Evolutionary conservation across 2,329 filamentous ascomycete genomes (phyloP).

Genomic region (Aphanocladium album): DNA sequence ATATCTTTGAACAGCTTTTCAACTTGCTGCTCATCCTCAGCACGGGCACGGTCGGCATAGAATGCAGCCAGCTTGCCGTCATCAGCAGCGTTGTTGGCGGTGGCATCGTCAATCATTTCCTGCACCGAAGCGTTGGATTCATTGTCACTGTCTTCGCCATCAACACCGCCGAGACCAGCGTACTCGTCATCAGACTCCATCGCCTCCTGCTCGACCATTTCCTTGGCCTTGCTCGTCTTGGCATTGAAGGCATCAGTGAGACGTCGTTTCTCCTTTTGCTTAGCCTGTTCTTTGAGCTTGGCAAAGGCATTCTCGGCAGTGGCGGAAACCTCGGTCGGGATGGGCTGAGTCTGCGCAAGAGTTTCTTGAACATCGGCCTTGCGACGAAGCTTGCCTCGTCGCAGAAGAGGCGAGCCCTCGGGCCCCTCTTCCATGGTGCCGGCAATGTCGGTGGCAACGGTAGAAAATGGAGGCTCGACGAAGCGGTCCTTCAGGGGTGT

Average conservation of each 20-base stretch:
- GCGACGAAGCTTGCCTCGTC: slow-evolving; percentile 51
- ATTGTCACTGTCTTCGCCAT: slow-evolving; percentile 80
- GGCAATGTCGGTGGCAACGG: slow-evolving; percentile 61
- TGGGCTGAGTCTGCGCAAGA: slow-evolving; percentile 11
- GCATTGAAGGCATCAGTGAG: slow-evolving; percentile 63
- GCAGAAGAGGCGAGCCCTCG: slow-evolving; percentile 61
- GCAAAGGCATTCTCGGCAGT: slow-evolving; percentile 51
- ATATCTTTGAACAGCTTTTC: slow-evolving; percentile 92
- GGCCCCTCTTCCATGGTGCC: slow-evolving; percentile 30
- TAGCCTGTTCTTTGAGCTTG: slow-evolving; percentile 63
- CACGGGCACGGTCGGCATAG: slow-evolving; percentile 76
- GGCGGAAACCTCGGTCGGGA: neutral
- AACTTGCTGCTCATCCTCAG: slow-evolving; percentile 77
- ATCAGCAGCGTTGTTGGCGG: slow-evolving; percentile 69
- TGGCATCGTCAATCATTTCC: slow-evolving; percentile 86
- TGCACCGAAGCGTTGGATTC: slow-evolving; percentile 65
- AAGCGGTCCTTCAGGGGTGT: slow-evolving; percentile 68
- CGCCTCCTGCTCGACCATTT: slow-evolving; percentile 87
- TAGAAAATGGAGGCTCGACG: slow-evolving; percentile 59
- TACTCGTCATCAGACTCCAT: slow-evolving; percentile 99
- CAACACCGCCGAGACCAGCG: slow-evolving; percentile 82
- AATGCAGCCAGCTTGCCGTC: slow-evolving; percentile 79
- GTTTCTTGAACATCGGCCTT: slow-evolving; percentile 30
- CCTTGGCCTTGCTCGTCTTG: slow-evolving; percentile 80
- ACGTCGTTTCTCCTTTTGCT: slow-evolving; percentile 48